Conservation (phyloP, 441 rosid species). For the Bocquillonia castaneifolia region DNA sequence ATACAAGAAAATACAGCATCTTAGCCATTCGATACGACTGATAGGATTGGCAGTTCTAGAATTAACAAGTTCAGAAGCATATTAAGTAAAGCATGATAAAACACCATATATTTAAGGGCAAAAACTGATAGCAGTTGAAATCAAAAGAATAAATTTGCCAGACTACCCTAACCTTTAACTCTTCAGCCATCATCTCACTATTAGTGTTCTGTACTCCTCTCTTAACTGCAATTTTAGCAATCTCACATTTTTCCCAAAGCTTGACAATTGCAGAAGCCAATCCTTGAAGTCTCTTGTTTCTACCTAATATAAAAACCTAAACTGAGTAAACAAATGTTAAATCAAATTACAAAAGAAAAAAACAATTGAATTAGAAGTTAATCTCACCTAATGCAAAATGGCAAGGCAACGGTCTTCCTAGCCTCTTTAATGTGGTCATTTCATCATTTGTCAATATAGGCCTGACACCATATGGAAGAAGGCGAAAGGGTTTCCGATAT, state of each 20-base stretch:
- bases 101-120: neutral
- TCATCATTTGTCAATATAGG: conserved; percentile 84
- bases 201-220: conserved; percentile 83
- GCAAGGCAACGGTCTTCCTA: conserved; percentile 82
- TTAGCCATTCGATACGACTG: neutral
- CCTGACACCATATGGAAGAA: conserved; percentile 86
- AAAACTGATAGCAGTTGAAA: neutral
- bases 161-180: conserved; percentile 60
- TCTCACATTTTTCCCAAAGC: conserved; percentile 98
- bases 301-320: conserved; percentile 45
- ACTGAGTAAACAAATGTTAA: conserved; percentile 19
- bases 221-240: conserved; percentile 90
- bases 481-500: conserved; percentile 83
- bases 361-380: conserved; percentile 16
- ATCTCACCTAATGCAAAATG: conserved; percentile 81
- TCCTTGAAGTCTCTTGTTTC: conserved; percentile 87
- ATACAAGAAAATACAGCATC: neutral
- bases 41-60: too few relatives aligned
- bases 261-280: conserved; percentile 76
- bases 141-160: neutral
- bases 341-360: conserved; percentile 12
- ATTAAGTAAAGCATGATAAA: neutral
- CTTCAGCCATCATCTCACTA: conserved; percentile 85
- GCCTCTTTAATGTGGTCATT: conserved; percentile 89
- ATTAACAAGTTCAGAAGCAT: neutral